Base-by-base conservation (phyloP, 1,284 basidiomycete species). In the Melampsora medusae region DNA sequence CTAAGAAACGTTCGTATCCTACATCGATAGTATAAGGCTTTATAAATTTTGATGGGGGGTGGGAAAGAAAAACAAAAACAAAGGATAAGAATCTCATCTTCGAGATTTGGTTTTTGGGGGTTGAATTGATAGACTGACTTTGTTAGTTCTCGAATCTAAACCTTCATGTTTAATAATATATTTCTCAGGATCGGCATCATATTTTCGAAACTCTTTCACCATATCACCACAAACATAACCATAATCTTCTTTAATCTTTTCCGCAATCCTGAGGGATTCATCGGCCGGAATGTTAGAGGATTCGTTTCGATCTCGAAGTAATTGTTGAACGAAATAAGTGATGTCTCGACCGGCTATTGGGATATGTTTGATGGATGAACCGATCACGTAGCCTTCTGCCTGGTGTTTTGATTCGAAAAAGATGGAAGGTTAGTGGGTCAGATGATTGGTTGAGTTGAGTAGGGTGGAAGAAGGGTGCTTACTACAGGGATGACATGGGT, bases 151-250 rank as follows among this genome's bases (percentile, higher is more conserved):
- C 64, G 89, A 90, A 84, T 97, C 90, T 83, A 97, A 93, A 66
- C 94, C 95, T 50, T 97, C 90, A 82, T 90, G 98, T 78, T 94
- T 87, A 82, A 94, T 91, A 84, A 99, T 97, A 86, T 93, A 91
- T 85, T 96, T 97, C 85, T 92, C 91, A 2, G 96, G 97, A 82
- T 99, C 96, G 77, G 90, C 88, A 83, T 99, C 97, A 84, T 95
- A 99, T 84, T 98, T 97, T 81, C 93, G 89, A 84, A 99, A 97
- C 86, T 99, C 97, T 84, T 94, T 92, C 79, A 99, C 96, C 81
- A 99, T 98, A 83, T 99, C 97, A 83, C 98, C 95, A 83, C 97
- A 99, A 60, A 98, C 94, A 83, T 99, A 99, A 80, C 92, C 94
- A 85, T 95, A 97, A 83, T 95, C 92, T 85, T 99, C 97, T 86